Evolutionary conservation across 345 rosid genomes (phyloP), one percentile per base, ranked within the genome.

Genomic region (Eucalyptus microcorys): DNA sequence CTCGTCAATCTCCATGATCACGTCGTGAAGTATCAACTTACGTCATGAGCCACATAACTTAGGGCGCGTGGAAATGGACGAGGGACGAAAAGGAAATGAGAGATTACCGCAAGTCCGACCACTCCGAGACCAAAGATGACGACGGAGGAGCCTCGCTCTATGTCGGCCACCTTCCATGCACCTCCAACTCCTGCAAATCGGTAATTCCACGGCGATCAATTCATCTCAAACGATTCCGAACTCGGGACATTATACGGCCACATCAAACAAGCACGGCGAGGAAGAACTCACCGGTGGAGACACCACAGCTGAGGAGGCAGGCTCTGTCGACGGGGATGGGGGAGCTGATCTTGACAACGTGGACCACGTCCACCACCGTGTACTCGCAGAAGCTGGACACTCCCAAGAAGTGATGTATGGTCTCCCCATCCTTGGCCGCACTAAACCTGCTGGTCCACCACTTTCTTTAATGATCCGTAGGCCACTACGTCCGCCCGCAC

Each of bases 111-210:
- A 34, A 96, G 96, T 34, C 98, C 97, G 53, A 96, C 95, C 22
- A 92, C 93, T 45, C 98, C 98, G 13, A 96, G 93, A 7, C 99
- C 98, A 87, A 96, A 96, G 40, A 96, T 94, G 59, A 95, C 97
- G 7, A 96, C 94, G 1, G 94, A 94, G n/a, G 96, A 94, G 48
- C 94, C 98, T 81, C 89, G 90, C 86, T 94, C 95, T 7, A 96
- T 92, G 22, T 87, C 89, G 40, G 96, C 98, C 79, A 92, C 94
- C 83, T 94, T 96, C 95, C 95, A 96, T 10, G 94, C 96, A 27
- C 95, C 97, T 88, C 97, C 99, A 15, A 95, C 15, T 42, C 98
- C 97, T 96, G 92, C 50, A 49, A 68, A 34, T n/a, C 49, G 6
- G 34, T 24, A 15, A 59, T 32, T 55, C 55, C 81, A 17, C 6